A percentile compares a stretch with the other conserved stretches of the same genome.
These are phyloP conservation scores for Lichtheimia ornata DNA, from an alignment of 371 early-diverging fungal genomes.

Conservation along the genomic window DNA sequence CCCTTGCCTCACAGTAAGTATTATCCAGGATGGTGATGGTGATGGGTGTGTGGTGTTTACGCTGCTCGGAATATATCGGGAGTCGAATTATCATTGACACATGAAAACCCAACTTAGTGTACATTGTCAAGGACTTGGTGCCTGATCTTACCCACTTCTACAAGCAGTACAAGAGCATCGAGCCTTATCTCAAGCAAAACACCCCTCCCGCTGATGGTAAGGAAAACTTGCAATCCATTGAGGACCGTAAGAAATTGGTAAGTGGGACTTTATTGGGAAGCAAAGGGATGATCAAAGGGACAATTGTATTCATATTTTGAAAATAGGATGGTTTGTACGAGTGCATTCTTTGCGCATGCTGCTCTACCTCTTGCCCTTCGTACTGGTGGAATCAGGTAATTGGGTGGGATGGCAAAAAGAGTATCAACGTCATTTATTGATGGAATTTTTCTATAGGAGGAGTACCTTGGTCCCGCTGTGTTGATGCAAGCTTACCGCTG, in stretches of 20 bases:
- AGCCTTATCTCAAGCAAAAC: slow-evolving; percentile 93
- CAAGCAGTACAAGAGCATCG: slow-evolving; percentile 95
- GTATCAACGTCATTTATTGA: neutral
- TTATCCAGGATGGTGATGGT: neutral
- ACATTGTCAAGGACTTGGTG: slow-evolving; percentile 85
- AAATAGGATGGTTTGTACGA: slow-evolving; percentile 91
- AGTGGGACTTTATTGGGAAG: neutral
- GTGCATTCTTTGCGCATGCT: slow-evolving; percentile 97
- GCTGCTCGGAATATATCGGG: slow-evolving; percentile 12
- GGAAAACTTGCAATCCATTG: slow-evolving; percentile 91
- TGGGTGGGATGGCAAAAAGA: neutral
- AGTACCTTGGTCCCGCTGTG: slow-evolving; percentile 95
- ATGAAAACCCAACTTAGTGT: slow-evolving; percentile 48
- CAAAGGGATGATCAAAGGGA: neutral
- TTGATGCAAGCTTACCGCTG: slow-evolving; percentile 97
- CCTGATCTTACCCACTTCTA: slow-evolving; percentile 95
- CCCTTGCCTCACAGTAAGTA: slow-evolving; percentile 93
- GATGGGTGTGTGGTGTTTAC: neutral
- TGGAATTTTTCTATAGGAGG: slow-evolving; percentile 41
- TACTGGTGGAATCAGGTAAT: slow-evolving; percentile 93
- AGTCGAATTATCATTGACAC: slow-evolving; percentile 9
- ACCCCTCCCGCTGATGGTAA: slow-evolving; percentile 61
- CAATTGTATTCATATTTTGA: neutral
- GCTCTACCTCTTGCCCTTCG: slow-evolving; percentile 94
- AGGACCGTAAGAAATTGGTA: slow-evolving; percentile 91